phyloP scores from a whole-genome alignment of 164 flowering plant species.

The Santalum album region DNA sequence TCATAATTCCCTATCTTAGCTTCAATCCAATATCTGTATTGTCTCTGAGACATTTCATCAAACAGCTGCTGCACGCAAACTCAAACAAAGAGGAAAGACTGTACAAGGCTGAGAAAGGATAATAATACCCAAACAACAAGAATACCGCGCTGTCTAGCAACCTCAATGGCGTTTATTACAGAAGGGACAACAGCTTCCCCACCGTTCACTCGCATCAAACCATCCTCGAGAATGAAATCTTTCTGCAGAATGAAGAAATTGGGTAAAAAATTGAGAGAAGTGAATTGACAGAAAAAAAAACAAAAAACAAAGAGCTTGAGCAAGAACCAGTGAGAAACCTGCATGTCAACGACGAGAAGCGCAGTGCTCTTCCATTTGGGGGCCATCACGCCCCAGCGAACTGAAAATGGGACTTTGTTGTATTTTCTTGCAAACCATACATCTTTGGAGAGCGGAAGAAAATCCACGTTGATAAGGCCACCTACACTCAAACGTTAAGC shows the following conservation, averaged over 20 bases:
- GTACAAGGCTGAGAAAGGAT: not conserved
- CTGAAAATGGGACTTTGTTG: too few relatives aligned
- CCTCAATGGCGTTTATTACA: constrained; percentile 57
- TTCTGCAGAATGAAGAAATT: constrained; percentile 32
- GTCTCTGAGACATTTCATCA: too few relatives aligned
- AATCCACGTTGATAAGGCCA: too few relatives aligned
- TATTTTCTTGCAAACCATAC: too few relatives aligned
- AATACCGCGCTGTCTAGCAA: constrained; percentile 57
- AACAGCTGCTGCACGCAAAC: too few relatives aligned
- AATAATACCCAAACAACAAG: constrained; percentile 63
- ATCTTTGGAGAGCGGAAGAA: too few relatives aligned
- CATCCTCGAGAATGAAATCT: constrained; percentile 55
- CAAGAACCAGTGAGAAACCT: constrained; percentile 26
- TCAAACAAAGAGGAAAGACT: too few relatives aligned
- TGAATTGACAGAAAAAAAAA: not conserved
- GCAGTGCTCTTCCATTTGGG: constrained; percentile 53
- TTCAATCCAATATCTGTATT: too few relatives aligned
- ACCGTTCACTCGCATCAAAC: constrained; percentile 40
- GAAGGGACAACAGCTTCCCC: constrained; percentile 65
- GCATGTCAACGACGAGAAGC: constrained; percentile 85
- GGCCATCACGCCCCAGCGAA: too few relatives aligned
- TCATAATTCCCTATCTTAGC: too few relatives aligned
- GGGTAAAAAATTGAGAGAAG: not conserved
- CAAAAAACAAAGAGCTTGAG: too few relatives aligned
- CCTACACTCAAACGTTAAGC: too few relatives aligned